Evolutionary conservation across 305 asterid species (phyloP).

Genomic region (Rubia tinctorum): DNA sequence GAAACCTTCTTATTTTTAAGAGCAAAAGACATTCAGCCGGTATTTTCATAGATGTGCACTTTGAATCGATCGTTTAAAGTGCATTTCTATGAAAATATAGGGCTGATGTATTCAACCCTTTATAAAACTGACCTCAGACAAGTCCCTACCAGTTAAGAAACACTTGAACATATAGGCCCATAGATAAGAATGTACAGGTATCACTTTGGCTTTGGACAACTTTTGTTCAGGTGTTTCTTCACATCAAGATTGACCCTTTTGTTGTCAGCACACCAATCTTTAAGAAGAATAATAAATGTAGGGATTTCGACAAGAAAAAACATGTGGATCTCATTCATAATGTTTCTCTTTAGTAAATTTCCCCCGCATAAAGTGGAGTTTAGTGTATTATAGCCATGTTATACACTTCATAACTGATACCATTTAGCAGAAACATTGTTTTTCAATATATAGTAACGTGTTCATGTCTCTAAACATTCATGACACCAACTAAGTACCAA

Average conservation of each 20-base stretch:
- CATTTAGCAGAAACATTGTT: background rate
- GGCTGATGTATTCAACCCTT: too few species aligned
- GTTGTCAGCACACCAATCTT: background rate
- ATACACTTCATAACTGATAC: background rate
- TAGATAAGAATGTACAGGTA: too few species aligned
- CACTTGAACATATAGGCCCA: background rate
- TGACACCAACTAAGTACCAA: conserved; percentile 87
- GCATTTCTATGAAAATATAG: too few species aligned
- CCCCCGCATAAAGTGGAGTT: background rate
- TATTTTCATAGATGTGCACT: too few species aligned
- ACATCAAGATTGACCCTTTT: background rate
- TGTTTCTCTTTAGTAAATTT: background rate
- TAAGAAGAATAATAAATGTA: background rate
- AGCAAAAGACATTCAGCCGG: too few species aligned
- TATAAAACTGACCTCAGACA: too few species aligned
- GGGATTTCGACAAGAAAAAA: background rate
- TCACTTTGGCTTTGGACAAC: background rate
- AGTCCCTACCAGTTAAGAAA: too few species aligned
- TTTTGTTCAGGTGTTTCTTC: background rate
- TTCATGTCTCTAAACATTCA: conserved; percentile 40
- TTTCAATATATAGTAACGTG: background rate
- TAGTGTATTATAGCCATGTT: background rate
- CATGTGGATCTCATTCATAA: conserved; percentile 2
- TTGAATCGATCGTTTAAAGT: too few species aligned
- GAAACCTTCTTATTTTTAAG: too few species aligned